Evolutionary conservation across 768 basidiomycete genomes (phyloP), one percentile per base, ranked within the genome.

Genomic region (Boletus rufocinnamomeus): DNA sequence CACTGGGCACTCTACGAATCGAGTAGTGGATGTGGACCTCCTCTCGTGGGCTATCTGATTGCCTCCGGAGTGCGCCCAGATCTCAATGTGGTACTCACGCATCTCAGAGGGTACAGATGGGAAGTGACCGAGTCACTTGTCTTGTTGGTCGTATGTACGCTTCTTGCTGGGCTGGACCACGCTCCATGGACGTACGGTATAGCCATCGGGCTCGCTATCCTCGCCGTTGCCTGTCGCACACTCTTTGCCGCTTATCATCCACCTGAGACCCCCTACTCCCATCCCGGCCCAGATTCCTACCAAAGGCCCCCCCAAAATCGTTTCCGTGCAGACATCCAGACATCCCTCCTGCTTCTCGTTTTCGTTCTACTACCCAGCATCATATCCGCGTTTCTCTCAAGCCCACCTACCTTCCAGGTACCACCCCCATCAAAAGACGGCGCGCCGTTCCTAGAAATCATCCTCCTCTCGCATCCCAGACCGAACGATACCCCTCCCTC

Each of bases 1-100:
- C 79, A 78, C 60, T 78, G 72, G 63, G 70, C 74, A 14, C 63
- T 77, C 3, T 79, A 78, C 46, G 78, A 80, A 56, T 59, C 68
- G 11, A 68, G 67, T 17, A 66, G 71, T 6, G 77, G 78, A 46
- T 74, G 74, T 35, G 78, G 76, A 7, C 75, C 76, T 56, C 44
- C 72, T 40, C 53, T 77, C 4, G 52, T 69, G 14, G 25, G 61
- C 16, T 67, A 69, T 46, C 32, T 71, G n/a, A 35, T 69, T n/a
- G 52, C 25, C 4, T 67, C 58, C 4, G 63, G 69, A 30, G 54
- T 41, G 17, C 61, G 59, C 43, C 69, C 60, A 11, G 56, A 55
- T 16, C 25, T 64, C 37, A 34, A 41, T 8, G 13, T 40, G 8
- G 11, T 60, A 2, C 45, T 61, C 37, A 6, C 48, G 8, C 46